Conservation (phyloP, 805 yeast species). For the Saturnispora serradocipensis region DNA sequence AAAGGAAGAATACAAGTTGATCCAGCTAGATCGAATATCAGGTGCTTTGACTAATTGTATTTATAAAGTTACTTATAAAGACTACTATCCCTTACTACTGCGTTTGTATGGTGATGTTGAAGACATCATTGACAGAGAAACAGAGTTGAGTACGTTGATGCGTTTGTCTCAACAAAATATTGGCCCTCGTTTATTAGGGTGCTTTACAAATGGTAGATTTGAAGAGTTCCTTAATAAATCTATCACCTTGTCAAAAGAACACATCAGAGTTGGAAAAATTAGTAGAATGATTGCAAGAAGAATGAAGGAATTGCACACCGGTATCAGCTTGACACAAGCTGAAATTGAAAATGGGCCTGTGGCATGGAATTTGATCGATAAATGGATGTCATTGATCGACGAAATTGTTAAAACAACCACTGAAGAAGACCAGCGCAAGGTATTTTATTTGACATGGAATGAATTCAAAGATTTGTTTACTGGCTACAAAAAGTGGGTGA, state of each 20-base stretch:
- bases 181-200: slow-evolving; percentile 85
- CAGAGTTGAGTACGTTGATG: slow-evolving; percentile 63
- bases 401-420: slow-evolving; percentile 31
- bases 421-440: slow-evolving; percentile 28
- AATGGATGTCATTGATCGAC: slow-evolving; percentile 55
- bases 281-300: slow-evolving; percentile 86
- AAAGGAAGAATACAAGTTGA: slow-evolving; percentile 29
- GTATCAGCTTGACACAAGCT: slow-evolving; percentile 51
- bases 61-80: slow-evolving; percentile 46
- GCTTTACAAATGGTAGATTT: slow-evolving; percentile 85
- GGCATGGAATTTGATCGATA: slow-evolving; percentile 58
- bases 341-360: slow-evolving; percentile 58
- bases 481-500: slow-evolving; percentile 57
- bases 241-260: slow-evolving; percentile 60
- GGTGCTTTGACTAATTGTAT: slow-evolving; percentile 94
- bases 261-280: slow-evolving; percentile 66
- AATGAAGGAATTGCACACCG: slow-evolving; percentile 88
- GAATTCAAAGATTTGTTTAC: slow-evolving; percentile 40
- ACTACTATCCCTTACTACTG: slow-evolving; percentile 53
- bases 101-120: slow-evolving; percentile 88
- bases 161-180: slow-evolving; percentile 69
- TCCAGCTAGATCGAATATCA: slow-evolving; percentile 58
- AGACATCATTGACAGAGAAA: slow-evolving; percentile 74
- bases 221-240: slow-evolving; percentile 89
- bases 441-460: slow-evolving; percentile 39